Base-by-base conservation (phyloP, 371 early-diverging fungal species). In the Thermomucor indicae-seudaticae region DNA sequence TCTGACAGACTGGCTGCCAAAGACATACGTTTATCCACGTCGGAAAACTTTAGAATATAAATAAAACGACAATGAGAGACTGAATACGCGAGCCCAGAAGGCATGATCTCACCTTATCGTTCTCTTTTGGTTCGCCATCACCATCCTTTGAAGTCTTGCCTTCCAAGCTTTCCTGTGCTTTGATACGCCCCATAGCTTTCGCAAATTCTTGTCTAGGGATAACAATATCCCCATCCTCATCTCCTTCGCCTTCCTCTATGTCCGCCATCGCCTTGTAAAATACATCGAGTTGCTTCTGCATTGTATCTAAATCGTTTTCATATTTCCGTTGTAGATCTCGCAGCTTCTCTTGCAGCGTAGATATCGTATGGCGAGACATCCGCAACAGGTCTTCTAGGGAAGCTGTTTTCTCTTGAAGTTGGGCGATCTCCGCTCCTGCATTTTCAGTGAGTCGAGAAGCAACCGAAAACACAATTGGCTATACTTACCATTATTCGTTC, bases 301-400 rank as follows among this genome's bases (percentile, higher is more conserved):
- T 85, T 25, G 70, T 67, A 20, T 80, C 77, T 24, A 90, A 54
- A 54, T 85, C 87, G 14, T 72, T 68, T 30, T 85, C 78, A 34
- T 85, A 85, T 52, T 85, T 79, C 12, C 64, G 64, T 38, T 86
- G 84, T 2, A 88, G 53, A 51, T 90, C 86, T 24, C 68, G 67
- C 38, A 89, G 64, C 55, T 89, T 85, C 23, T 70, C 67, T 62
- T 91, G 89, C 11, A 91, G 64, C 4, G 89, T 84, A 16, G 85
- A 81, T 16, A 91, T 85, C 1, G 89, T 91, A 35, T 89, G 89
- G 19, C 89, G 74, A 6, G 91, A 88, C 76, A 90, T 83, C 10
- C 86, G 73, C 12, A 92, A 57, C 4, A 90, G 60, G 48, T 91
- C 91, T 53, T 91, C 89, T 12, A 92, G 70, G 0, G 89, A 88